Base-by-base conservation (phyloP, 169 alveolate genomes). In the Theileria equi region DNA sequence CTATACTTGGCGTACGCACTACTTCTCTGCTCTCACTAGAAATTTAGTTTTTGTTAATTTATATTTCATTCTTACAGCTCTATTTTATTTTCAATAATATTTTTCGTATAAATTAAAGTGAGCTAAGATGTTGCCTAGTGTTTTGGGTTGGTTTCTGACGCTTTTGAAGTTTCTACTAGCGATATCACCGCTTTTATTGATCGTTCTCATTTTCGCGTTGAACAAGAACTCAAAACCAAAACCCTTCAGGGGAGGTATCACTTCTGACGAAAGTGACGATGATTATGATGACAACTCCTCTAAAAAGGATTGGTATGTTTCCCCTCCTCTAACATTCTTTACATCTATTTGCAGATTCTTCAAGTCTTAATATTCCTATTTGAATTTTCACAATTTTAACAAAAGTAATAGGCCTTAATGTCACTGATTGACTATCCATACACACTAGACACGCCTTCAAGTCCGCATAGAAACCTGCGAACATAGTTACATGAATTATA, bases 191-290 rank as follows among this genome's bases (percentile, higher is more conserved):
- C 74, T 71, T 50, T 50, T 71, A n/a, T 52, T 71, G 4, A 71
- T 71, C 1, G 76, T 71, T 53, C 58, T 68, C 32, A 71, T 71
- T 0, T 71, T 71, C 68, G 82, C 41, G 35, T 31, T 45, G 57
- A 71, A 71, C 74, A 71, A 71, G 35, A 61, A 71, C 48, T 63
- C 74, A 21, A 71, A 71, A 35, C 82, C 65, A 17, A 58, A 68
- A 17, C 38, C 74, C 36, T n/a, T 64, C 2, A 54, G 44, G 26
- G 58, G 73, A 19, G 32, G 40, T 17, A 34, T 21, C 13, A 34
- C 40, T 17, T 61, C 64, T 2, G 49, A 35, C 25, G 69, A 63
- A 50, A 58, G 64, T n/a, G 74, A 61, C 2, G 65, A 60, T 43
- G 73, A 71, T 23, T 55, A 54, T 53, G 55, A 1, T 34, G 45